Evolutionary conservation across 768 basidiomycete species (phyloP), one percentile per base, ranked within the genome.

Genomic region (Hysterangium stoloniferum): DNA sequence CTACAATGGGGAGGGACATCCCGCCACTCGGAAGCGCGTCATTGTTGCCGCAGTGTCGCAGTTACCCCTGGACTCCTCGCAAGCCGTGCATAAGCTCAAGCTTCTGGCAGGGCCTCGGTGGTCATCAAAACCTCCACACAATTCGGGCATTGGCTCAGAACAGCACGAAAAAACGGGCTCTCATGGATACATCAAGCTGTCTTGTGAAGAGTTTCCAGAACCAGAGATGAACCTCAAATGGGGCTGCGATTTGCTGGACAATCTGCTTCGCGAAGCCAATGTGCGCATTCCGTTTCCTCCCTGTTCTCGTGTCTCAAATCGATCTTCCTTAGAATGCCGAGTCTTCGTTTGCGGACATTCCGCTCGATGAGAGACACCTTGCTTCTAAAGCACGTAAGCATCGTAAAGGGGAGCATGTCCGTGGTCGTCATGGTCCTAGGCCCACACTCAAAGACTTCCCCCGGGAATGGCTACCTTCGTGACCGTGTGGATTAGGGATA

Each of bases 171-270:
- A 71, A 40, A 65, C 62, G 8, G 78, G 73, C 63, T 71, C 74
- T 45, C 77, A 89, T 51, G 94, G 94, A 4, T 94, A 78, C 67
- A 72, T 99, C 66, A 93, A 93, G 70, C 86, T 98, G 54, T 76
- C 86, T 1, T 92, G 88, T 61, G 94, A 97, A 59, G 79, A 86
- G 65, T 95, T 91, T 66, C 80, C 82, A 6, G 73, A 78, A 57
- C 78, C 82, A 1, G 73, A 79, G 24, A 84, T 88, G 86, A 99
- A 99, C 66, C 71, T 95, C 59, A 95, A 94, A 66, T 95, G 91
- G 86, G 89, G 86, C 34, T 86, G 85, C 57, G 94, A 98, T 62
- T 75, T 80, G 13, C 65, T 99, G 48, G 86, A 93, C 60, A 69
- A 75, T 57, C 68, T 99, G 36, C 64, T 97, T 54, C 67, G 65